Base-by-base conservation (phyloP, 2,329 filamentous ascomycete genomes). In the Colletotrichum simmondsii region DNA sequence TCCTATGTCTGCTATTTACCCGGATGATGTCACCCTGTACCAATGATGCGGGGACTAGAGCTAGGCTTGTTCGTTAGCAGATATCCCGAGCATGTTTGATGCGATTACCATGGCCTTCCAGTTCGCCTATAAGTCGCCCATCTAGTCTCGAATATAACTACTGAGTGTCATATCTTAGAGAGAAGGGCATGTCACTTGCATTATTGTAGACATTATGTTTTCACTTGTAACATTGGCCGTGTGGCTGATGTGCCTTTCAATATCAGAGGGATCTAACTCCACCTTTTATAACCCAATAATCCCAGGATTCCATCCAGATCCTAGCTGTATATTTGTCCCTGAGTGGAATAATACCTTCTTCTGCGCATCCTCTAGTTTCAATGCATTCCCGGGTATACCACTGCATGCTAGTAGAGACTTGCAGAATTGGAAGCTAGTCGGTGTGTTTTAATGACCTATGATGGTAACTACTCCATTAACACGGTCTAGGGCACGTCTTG, bases 331-430 rank as follows among this genome's bases (percentile, higher is more conserved):
- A 14, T 82, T 83, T 64, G 77, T 86, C 49, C 75, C 77, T 22
- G 78, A 84, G 24, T 77, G 77, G 42, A 77, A 85, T 32, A 81
- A 82, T 26, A 86, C 83, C 14, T 88, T 87, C 75, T 88, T 86
- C 77, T 88, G 86, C 74, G 85, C 83, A 6, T 85, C 85, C 0
- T 89, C 87, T 2, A 87, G 85, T 1, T 90, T 89, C 76, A 85
- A 86, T 68, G 81, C 83, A 0, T 89, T 89, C 74, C 87, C 88
- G 0, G 87, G 87, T 0, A 79, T 89, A 11, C 87, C 87, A 0
- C 83, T 90, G 24, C 85, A 89, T 75, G 85, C 86, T 2, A 88
- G 84, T n/a, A 84, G 82, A 68, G 87, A 90, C 75, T 78, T 90
- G 28, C 75, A 81, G 22, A 84, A 85, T 63, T 90, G 87, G 87